Evolutionary conservation across 164 flowering plant species (phyloP).

Genomic region (Nymphaea colorata): DNA sequence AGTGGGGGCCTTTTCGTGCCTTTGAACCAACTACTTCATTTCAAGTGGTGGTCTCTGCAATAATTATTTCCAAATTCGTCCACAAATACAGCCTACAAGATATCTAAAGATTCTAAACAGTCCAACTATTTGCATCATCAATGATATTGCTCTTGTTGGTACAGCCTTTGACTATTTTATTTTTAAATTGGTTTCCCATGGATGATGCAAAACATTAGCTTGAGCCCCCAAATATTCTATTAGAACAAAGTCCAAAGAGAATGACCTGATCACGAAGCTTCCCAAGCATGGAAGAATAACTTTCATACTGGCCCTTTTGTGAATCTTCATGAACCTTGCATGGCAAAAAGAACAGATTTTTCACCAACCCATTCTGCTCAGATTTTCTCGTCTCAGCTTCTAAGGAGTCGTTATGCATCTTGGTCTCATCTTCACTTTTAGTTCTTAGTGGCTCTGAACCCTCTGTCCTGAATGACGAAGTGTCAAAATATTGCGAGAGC

Average conservation of each 20-base stretch:
- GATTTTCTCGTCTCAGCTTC: constrained; percentile 4
- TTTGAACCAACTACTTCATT: no score
- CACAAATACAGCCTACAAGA: no score
- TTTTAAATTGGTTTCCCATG: no score
- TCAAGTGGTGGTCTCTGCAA: no score
- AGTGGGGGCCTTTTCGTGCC: no score
- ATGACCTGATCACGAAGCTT: constrained; percentile 65
- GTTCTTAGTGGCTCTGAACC: background rate
- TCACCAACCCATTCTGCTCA: constrained; percentile 13
- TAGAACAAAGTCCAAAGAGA: background rate
- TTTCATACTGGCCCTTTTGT: constrained; percentile 31
- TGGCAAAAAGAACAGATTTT: constrained; percentile 44
- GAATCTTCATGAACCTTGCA: constrained; percentile 37
- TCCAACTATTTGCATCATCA: no score
- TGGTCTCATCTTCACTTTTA: constrained; percentile 11
- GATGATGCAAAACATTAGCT: no score
- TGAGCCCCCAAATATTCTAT: no score
- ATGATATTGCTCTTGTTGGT: no score
- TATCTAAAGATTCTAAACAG: no score
- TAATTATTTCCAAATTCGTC: no score
- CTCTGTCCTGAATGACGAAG: constrained; percentile 36
- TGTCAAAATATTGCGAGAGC: constrained; percentile 41
- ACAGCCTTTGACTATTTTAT: no score
- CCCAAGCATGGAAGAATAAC: constrained; percentile 34
- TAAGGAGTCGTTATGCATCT: constrained; percentile 11